Conservation (phyloP, 768 basidiomycete species). For the Pleurotus citrinopileatus region DNA sequence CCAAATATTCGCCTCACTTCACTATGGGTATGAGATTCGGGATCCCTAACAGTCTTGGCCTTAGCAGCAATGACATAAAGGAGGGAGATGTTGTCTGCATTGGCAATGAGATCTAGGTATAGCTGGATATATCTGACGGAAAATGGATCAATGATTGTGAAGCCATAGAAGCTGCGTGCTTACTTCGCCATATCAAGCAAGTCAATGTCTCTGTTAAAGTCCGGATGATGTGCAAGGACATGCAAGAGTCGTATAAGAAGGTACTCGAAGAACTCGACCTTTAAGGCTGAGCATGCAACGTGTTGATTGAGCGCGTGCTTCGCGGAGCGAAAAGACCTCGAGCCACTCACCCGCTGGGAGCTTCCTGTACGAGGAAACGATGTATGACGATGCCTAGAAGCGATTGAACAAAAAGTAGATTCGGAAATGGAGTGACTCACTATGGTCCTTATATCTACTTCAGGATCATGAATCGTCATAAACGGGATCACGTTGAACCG, state of each 20-base stretch:
- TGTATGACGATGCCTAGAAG: slow-evolving; percentile 55
- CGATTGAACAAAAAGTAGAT: slow-evolving; percentile 7
- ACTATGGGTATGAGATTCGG: slow-evolving; percentile 61
- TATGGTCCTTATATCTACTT: slow-evolving; percentile 68
- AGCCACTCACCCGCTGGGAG: slow-evolving; percentile 42
- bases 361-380: slow-evolving; percentile 44
- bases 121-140: slow-evolving; percentile 78
- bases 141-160: slow-evolving; percentile 8
- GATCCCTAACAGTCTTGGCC: slow-evolving; percentile 85
- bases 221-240: slow-evolving; percentile 91
- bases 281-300: slow-evolving; percentile 46
- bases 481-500: slow-evolving; percentile 85
- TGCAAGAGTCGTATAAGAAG: slow-evolving; percentile 86
- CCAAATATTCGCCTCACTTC: slow-evolving; percentile 45
- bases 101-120: slow-evolving; percentile 76
- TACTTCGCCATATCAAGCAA: slow-evolving; percentile 81
- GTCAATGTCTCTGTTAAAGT: slow-evolving; percentile 72
- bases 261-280: slow-evolving; percentile 71
- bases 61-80: slow-evolving; percentile 80
- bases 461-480: slow-evolving; percentile 89
- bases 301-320: background rate
- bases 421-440: slow-evolving; percentile 35
- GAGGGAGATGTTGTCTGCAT: slow-evolving; percentile 79
- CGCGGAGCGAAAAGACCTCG: background rate
- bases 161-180: slow-evolving; percentile 19